Conservation (phyloP, 1,139 yeast species). For the Sugiyamaella novakii region DNA sequence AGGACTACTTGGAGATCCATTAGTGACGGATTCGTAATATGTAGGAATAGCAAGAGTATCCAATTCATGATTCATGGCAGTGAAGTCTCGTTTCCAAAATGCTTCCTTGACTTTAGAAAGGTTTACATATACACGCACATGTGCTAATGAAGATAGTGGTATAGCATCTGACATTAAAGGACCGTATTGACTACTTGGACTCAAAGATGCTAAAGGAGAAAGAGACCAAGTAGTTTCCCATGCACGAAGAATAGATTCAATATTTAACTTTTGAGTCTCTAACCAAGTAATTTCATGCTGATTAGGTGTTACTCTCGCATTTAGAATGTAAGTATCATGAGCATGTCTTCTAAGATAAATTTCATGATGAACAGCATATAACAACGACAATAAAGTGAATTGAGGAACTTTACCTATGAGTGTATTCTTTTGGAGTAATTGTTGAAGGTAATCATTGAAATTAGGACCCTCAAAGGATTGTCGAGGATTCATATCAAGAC, state of each 20-base stretch:
- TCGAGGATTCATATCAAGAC: conserved; percentile 31
- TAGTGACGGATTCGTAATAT: conserved; percentile 26
- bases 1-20: conserved; percentile 22
- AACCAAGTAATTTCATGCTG: conserved; percentile 33
- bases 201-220: conserved; percentile 44
- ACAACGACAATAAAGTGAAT: conserved; percentile 59
- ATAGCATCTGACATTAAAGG: conserved; percentile 47
- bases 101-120: conserved; percentile 40
- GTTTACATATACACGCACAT: conserved; percentile 42
- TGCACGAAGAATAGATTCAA: conserved; percentile 39
- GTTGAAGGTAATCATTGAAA: conserved; percentile 34
- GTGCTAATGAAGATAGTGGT: conserved; percentile 45
- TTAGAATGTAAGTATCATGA: conserved; percentile 26
- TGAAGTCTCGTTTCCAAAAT: conserved; percentile 45
- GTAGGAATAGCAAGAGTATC: conserved; percentile 31
- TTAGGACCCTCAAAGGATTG: conserved; percentile 36
- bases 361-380: conserved; percentile 73
- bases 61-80: conserved; percentile 40
- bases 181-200: conserved; percentile 42
- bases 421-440: conserved; percentile 37
- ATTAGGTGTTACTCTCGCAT: conserved; percentile 9
- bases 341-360: conserved; percentile 47
- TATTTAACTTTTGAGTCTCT: conserved; percentile 30
- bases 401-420: conserved; percentile 41
- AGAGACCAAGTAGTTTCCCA: conserved; percentile 48